Percentiles rank a stretch among this genome's conserved stretches.
phyloP scores from a whole-genome alignment of 352 stramenopile species.

The Globisporangium camurandrum region DNA sequence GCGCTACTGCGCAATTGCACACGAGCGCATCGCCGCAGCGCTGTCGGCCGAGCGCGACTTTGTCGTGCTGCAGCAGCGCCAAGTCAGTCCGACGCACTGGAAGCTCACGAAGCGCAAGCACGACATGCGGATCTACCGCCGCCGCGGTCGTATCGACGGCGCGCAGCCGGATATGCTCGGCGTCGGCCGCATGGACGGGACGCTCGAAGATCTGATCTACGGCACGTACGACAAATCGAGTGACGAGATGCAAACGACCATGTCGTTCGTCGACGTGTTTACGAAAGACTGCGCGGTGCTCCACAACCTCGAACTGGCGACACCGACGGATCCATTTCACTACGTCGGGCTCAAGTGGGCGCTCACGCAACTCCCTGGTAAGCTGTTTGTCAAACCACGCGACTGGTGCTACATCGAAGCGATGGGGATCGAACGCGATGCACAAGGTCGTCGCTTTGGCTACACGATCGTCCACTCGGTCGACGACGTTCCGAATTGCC shows the following conservation, averaged over 20 bases:
- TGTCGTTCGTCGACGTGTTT: conserved; percentile 22
- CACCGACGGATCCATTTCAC: conserved; percentile 30
- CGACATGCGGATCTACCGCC: conserved; percentile 38
- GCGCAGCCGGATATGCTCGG: conserved; percentile 26
- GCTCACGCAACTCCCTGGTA: conserved; percentile 23
- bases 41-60: conserved; percentile 9
- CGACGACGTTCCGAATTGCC: conserved; percentile 35
- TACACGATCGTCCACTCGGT: conserved; percentile 43
- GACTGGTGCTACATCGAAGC: conserved; percentile 33
- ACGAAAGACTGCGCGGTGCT: conserved; percentile 33
- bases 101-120: conserved; percentile 13
- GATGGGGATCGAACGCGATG: conserved; percentile 35
- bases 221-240: conserved; percentile 31
- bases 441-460: conserved; percentile 20
- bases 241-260: conserved; percentile 32
- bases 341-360: conserved; percentile 50
- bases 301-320: conserved; percentile 28
- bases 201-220: conserved; percentile 46
- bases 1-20: conserved; percentile 1
- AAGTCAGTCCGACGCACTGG: conserved; percentile 7
- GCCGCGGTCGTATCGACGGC: conserved; percentile 8
- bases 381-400: conserved; percentile 15
- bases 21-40: conserved; percentile 5
- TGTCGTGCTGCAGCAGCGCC: conserved; percentile 1
- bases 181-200: conserved; percentile 32